phyloP scores from a whole-genome alignment of 139 green algal genomes.

The Chlorella vulgaris region DNA sequence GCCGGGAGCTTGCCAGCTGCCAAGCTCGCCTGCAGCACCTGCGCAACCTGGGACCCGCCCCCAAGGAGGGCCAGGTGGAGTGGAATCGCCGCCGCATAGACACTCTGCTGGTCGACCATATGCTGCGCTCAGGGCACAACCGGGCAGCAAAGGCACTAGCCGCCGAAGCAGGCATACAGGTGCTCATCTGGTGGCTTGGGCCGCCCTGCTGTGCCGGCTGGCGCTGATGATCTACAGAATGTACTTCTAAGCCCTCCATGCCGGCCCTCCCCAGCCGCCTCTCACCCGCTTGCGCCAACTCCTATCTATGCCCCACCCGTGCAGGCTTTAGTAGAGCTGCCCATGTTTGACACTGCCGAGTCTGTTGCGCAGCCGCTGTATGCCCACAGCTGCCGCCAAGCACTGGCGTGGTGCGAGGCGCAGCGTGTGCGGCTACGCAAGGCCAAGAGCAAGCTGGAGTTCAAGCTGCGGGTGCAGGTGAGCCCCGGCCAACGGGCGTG shows the following conservation, averaged over 20 bases:
- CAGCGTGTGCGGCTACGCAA: conserved; percentile 76
- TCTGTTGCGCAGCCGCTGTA: conserved; percentile 68
- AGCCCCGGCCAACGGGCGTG: background rate
- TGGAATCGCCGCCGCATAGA: conserved; percentile 79
- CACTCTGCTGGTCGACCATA: conserved; percentile 78
- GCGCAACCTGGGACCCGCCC: conserved; percentile 38
- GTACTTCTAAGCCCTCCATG: too few relatives aligned
- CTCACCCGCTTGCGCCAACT: too few relatives aligned
- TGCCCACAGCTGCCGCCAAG: conserved; percentile 64
- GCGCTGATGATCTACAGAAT: too few relatives aligned
- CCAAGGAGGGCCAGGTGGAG: conserved; percentile 38
- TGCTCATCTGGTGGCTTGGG: background rate
- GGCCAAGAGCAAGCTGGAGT: conserved; percentile 85
- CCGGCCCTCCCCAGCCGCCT: too few relatives aligned
- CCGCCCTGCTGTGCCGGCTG: too few relatives aligned
- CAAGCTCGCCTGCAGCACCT: conserved; percentile 72
- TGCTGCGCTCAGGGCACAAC: conserved; percentile 76
- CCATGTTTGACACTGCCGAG: conserved; percentile 75
- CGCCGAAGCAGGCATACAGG: conserved; percentile 10
- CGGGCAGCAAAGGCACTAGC: conserved; percentile 25
- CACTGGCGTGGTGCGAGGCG: conserved; percentile 84
- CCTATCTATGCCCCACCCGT: background rate
- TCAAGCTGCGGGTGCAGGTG: conserved; percentile 80
- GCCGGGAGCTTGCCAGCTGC: conserved; percentile 64
- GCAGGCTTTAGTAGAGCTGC: conserved; percentile 57